Percentiles rank a stretch among this genome's conserved stretches.
These are phyloP conservation scores for Pseudoturritis turrita DNA, from an alignment of 345 rosid genomes.

Conservation along the genomic window DNA sequence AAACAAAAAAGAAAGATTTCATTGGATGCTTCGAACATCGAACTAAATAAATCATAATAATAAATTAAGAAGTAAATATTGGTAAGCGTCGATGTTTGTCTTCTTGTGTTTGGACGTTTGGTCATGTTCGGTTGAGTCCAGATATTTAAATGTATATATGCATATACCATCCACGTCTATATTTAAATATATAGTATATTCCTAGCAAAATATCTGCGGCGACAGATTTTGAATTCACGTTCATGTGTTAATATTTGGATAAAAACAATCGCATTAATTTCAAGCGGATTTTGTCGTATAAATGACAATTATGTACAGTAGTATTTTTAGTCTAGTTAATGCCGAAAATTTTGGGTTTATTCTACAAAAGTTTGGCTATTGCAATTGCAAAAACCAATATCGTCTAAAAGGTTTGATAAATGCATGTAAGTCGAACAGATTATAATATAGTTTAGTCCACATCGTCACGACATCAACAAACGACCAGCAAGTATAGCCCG, in stretches of 20 bases:
- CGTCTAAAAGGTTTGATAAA: too few relatives aligned
- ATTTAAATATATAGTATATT: background rate
- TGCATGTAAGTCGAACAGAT: too few relatives aligned
- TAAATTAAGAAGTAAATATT: background rate
- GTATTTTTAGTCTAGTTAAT: background rate
- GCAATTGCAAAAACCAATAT: too few relatives aligned
- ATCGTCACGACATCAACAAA: too few relatives aligned
- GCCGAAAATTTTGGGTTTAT: background rate
- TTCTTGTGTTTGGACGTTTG: conserved; percentile 15
- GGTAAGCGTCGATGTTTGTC: conserved; percentile 17
- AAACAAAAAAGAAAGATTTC: background rate
- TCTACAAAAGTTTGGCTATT: too few relatives aligned
- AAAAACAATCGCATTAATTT: background rate
- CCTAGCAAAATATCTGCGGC: conserved; percentile 9
- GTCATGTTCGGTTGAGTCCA: conserved; percentile 14
- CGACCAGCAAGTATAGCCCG: too few relatives aligned
- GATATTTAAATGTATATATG: conserved; percentile 7
- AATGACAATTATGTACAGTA: background rate
- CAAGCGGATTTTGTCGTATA: background rate
- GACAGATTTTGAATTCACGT: conserved; percentile 8
- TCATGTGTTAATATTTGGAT: background rate
- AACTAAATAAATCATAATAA: background rate
- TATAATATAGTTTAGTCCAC: too few relatives aligned
- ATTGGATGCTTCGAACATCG: conserved; percentile 21
- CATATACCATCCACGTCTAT: conserved; percentile 2